Base-by-base conservation (phyloP, 1,139 yeast genomes). In the Hemisphaericaspora xylofermentans region DNA sequence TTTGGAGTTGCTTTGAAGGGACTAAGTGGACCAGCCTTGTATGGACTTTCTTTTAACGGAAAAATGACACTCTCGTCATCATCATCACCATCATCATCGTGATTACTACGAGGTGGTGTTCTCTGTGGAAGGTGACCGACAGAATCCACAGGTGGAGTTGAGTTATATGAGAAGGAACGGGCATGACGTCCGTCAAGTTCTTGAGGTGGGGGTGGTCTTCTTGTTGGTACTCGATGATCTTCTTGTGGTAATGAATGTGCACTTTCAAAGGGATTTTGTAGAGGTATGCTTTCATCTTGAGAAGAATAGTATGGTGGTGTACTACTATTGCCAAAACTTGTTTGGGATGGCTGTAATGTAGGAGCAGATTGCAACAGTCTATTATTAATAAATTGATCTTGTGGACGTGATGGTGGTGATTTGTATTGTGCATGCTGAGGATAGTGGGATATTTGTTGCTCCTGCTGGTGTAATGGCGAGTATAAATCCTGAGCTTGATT, bases 331-430 rank as follows among this genome's bases (percentile, higher is more conserved):
- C 25, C 17, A 14, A 17, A 25, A 15, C 21, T 29, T 4, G 36
- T 31, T 18, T 39, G 34, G 9, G 39, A 39, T 8, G 48, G 42
- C 3, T 6, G 24, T 6, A 21, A 8, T 21, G 24, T 6, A 6
- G 24, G 24, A 21, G 6, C 8, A 8, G 24, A 21, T 21, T 21
- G 24, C 8, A 21, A 21, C 8, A 8, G 6, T 21, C 24, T 21
- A 21, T 26, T 26, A 9, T n/a, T 6, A 6, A 6, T 14, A 9
- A 13, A 26, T 4, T 26, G 29, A 26, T 26, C 16, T 29, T 29
- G 21, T 29, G 15, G 21, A 13, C 13, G 30, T 4, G 26, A 10
- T 7, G 7, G 5, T 19, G 7, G 22, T 5, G 22, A 19, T 19
- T 24, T 4, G 9, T 26, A 26, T 26, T 13, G 29, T 13, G 12